A percentile compares a stretch with the other conserved stretches of the same genome.
Evolutionary conservation across 140 eudicot genomes (phyloP).

Genomic region (Anethum foeniculum): DNA sequence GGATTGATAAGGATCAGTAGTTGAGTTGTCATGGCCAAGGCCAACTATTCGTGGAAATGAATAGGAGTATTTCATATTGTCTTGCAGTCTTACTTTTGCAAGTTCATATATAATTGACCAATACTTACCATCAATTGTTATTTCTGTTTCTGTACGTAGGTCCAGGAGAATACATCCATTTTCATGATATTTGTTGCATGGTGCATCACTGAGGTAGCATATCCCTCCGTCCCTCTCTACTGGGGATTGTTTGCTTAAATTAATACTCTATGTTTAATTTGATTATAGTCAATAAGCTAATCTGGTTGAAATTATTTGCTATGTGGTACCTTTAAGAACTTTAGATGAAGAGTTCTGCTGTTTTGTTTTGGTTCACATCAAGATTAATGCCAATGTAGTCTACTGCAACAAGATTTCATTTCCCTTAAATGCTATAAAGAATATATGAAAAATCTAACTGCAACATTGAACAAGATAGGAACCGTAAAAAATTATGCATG

Average conservation of each 20-base stretch:
- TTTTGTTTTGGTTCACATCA: background rate
- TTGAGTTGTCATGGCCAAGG: background rate
- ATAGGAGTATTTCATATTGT: background rate
- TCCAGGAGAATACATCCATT: slow-evolving; percentile 61
- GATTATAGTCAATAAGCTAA: background rate
- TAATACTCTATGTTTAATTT: background rate
- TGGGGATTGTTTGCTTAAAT: background rate
- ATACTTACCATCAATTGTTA: slow-evolving; percentile 4
- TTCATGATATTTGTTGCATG: slow-evolving; percentile 71
- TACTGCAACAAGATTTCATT: background rate
- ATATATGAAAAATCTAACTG: background rate
- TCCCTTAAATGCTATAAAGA: background rate
- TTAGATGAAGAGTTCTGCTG: background rate
- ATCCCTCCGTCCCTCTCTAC: slow-evolving; percentile 2
- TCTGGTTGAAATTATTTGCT: background rate
- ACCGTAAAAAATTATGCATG: background rate
- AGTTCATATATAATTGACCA: background rate
- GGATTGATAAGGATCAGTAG: background rate
- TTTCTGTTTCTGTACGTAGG: slow-evolving; percentile 28
- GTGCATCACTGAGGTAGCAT: slow-evolving; percentile 68
- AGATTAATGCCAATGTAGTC: background rate
- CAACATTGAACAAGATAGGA: background rate
- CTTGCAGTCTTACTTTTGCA: background rate
- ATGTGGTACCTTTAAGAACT: background rate
- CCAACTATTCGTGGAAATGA: background rate